Percentiles rank a stretch among this genome's conserved stretches.
Evolutionary conservation across 179 eudicot species (phyloP).

Genomic region (Beta corolliflora): DNA sequence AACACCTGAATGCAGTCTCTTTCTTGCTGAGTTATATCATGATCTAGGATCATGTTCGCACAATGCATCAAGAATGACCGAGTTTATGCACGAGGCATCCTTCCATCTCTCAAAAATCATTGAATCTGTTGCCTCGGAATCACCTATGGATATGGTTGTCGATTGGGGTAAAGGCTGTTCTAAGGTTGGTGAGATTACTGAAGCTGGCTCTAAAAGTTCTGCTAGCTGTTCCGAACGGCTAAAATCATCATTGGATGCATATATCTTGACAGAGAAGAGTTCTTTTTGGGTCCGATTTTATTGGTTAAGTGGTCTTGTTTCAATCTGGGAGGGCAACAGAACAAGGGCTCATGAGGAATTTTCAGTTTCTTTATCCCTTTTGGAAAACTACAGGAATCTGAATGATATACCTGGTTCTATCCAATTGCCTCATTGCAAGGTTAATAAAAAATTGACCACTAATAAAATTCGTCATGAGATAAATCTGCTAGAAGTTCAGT

Average conservation of each 20-base stretch:
- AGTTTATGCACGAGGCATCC: slow-evolving; percentile 63
- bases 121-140: slow-evolving; percentile 68
- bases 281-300: slow-evolving; percentile 87
- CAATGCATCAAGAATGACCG: slow-evolving; percentile 45
- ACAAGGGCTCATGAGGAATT: slow-evolving; percentile 79
- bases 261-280: slow-evolving; percentile 47
- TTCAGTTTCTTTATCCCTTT: slow-evolving; percentile 60
- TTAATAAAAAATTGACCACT: slow-evolving; percentile 60
- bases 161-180: slow-evolving; percentile 30
- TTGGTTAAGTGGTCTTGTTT: slow-evolving; percentile 89
- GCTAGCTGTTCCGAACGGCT: slow-evolving; percentile 23
- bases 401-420: slow-evolving; percentile 53
- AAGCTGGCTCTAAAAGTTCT: slow-evolving; percentile 35
- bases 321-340: slow-evolving; percentile 67
- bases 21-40: slow-evolving; percentile 87
- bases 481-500: slow-evolving; percentile 72
- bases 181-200: slow-evolving; percentile 26
- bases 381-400: slow-evolving; percentile 54
- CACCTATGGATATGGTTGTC: slow-evolving; percentile 42
- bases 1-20: slow-evolving; percentile 82
- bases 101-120: slow-evolving; percentile 87
- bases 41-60: slow-evolving; percentile 68
- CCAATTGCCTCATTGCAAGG: slow-evolving; percentile 76
- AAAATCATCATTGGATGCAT: slow-evolving; percentile 33
- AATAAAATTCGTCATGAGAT: slow-evolving; percentile 73